A percentile compares a stretch with the other conserved stretches of the same genome.
phyloP scores from a whole-genome alignment of 2,329 filamentous ascomycete genomes.

The Didymella segeticola region DNA sequence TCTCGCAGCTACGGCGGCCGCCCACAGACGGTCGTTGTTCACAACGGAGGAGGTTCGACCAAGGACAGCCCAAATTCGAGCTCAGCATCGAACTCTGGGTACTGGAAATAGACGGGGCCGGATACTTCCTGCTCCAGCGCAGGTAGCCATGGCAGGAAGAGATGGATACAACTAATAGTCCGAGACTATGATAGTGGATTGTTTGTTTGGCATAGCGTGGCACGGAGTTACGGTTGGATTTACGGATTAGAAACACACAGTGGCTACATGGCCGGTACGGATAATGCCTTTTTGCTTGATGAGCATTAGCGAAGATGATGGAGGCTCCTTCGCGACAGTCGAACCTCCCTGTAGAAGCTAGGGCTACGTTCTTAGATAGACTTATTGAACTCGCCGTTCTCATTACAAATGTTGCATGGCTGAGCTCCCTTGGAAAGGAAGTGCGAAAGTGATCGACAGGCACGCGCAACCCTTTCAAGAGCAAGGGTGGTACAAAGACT shows the following conservation, averaged over 20 bases:
- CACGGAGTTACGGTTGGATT: conserved; percentile 9
- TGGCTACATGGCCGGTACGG: neutral
- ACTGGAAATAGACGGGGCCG: neutral
- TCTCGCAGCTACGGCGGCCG: conserved; percentile 5
- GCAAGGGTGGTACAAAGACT: conserved; percentile 3
- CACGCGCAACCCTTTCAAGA: too few relatives aligned
- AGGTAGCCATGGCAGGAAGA: neutral
- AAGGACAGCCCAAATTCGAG: conserved; percentile 9
- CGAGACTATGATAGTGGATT: neutral
- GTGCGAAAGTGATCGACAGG: neutral
- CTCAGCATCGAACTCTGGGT: neutral
- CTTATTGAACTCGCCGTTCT: neutral
- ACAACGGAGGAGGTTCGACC: conserved; percentile 3
- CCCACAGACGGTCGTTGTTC: conserved; percentile 8
- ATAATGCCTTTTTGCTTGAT: neutral
- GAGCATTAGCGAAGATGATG: conserved; percentile 5
- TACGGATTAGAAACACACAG: neutral
- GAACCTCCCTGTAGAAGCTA: conserved; percentile 1
- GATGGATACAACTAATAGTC: conserved; percentile 12
- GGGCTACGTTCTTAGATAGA: neutral
- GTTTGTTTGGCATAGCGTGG: conserved; percentile 1
- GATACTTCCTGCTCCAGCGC: neutral
- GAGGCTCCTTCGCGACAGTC: conserved; percentile 12
- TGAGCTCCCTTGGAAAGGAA: neutral
- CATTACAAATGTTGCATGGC: neutral